Conservation (phyloP, 768 basidiomycete species). For the Peribolospora kevripleyi region DNA sequence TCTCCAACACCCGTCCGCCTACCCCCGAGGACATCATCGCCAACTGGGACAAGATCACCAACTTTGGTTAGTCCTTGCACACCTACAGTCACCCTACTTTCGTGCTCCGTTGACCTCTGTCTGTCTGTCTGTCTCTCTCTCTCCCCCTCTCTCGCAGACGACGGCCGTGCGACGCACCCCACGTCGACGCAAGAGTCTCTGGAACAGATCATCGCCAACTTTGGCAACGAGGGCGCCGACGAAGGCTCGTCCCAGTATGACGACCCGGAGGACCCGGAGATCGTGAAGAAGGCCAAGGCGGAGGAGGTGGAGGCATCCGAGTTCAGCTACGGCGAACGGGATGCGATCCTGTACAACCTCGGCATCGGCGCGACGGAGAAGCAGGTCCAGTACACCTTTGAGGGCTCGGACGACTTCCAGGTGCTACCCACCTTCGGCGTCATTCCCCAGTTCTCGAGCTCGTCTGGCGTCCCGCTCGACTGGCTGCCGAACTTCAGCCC, state of each 20-base stretch:
- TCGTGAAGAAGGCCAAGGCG: constrained; percentile 63
- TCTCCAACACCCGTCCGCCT: constrained; percentile 49
- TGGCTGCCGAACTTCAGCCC: constrained; percentile 92
- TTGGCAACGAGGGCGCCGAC: constrained; percentile 24
- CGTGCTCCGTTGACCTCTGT: background rate
- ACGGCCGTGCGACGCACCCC: constrained; percentile 63
- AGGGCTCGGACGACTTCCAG: constrained; percentile 62
- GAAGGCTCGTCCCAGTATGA: constrained; percentile 13
- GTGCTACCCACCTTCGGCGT: constrained; percentile 88
- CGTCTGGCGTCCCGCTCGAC: constrained; percentile 40
- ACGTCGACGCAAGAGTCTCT: constrained; percentile 40
- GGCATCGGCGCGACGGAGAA: constrained; percentile 81
- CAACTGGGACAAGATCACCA: constrained; percentile 62
- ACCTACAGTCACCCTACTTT: constrained; percentile 20
- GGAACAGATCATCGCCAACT: constrained; percentile 33
- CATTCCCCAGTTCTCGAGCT: constrained; percentile 65
- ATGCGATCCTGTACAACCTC: constrained; percentile 83
- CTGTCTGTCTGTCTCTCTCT: constrained; percentile 1
- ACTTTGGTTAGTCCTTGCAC: constrained; percentile 27
- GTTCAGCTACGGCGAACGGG: constrained; percentile 61
- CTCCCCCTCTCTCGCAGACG: constrained; percentile 26
- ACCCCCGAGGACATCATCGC: constrained; percentile 55
- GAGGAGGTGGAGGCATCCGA: constrained; percentile 27
- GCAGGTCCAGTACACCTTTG: constrained; percentile 76
- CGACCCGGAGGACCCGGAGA: constrained; percentile 56